Percentiles rank a stretch among this genome's conserved stretches.
These are phyloP conservation scores for Heterobasidion parviporum DNA, from an alignment of 1,284 basidiomycete species.

Conservation along the genomic window DNA sequence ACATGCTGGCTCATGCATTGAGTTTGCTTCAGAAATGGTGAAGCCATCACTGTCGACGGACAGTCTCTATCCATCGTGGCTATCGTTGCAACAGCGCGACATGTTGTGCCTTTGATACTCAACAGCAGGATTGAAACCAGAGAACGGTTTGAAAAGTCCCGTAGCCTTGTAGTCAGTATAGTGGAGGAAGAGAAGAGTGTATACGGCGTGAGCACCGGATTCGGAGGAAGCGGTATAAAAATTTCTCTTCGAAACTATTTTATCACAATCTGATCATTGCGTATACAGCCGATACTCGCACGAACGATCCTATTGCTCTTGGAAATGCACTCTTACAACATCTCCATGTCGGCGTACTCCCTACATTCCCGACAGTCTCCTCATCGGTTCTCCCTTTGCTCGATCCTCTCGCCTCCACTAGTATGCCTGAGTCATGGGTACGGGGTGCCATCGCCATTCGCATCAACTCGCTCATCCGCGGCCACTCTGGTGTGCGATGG, in stretches of 20 bases:
- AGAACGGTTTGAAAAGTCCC: slow-evolving; percentile 47
- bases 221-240: slow-evolving; percentile 63
- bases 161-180: slow-evolving; percentile 56
- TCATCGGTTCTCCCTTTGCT: slow-evolving; percentile 49
- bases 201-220: slow-evolving; percentile 80
- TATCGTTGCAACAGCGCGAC: slow-evolving; percentile 64
- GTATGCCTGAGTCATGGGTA: slow-evolving; percentile 89
- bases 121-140: slow-evolving; percentile 38
- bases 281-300: slow-evolving; percentile 55
- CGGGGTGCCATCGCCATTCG: slow-evolving; percentile 82
- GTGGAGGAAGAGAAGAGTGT: slow-evolving; percentile 62
- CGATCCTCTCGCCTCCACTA: slow-evolving; percentile 56
- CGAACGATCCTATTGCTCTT: slow-evolving; percentile 57
- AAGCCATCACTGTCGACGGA: slow-evolving; percentile 59
- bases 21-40: slow-evolving; percentile 38
- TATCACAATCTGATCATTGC: slow-evolving; percentile 18
- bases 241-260: background rate
- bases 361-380: slow-evolving; percentile 34
- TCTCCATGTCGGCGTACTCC: slow-evolving; percentile 65
- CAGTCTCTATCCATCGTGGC: slow-evolving; percentile 65
- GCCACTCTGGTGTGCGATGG: slow-evolving; percentile 81
- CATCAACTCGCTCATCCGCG: slow-evolving; percentile 80
- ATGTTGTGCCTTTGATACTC: slow-evolving; percentile 44
- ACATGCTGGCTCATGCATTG: no score
- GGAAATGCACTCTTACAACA: slow-evolving; percentile 76